Base-by-base conservation (phyloP, 2,329 filamentous ascomycete species). In the Colletotrichum melonis region DNA sequence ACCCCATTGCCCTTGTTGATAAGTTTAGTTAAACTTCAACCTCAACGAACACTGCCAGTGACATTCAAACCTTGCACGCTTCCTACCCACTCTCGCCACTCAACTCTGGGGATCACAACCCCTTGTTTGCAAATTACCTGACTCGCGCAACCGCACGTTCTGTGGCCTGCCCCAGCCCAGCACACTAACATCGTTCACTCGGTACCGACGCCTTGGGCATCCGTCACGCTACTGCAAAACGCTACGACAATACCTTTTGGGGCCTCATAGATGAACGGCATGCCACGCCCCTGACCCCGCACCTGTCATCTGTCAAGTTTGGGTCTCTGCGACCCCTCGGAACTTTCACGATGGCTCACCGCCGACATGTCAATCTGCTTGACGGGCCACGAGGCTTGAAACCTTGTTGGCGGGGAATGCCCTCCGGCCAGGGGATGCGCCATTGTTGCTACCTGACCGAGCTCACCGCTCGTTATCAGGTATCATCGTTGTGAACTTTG, bases 141-240 rank as follows among this genome's bases (percentile, higher is more conserved):
- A 73, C 70, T 73, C 66, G 66, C 60, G 67, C 19, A 32, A 73
- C 65, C 60, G 66, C 19, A 63, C 42, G 28, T 24, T 30, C 32
- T 57, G 55, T 54, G 55, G 26, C 63, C 63, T 32, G 22, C 54
- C 67, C 28, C 38, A 19, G 16, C 24, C 4, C 30, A 38, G 28
- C 55, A 60, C 62, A 56, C 68, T 60, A 60, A 59, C 1, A 66
- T 60, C 38, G 62, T 66, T 55, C 68, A 46, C 68, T 70, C 54
- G 55, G 42, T 55, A 30, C 67, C 38, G 62, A 58, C 22, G 55
- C 22, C 58, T 22, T 38, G 24, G 49, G 19, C 26, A 59, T 54
- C 42, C 54, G 22, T 64, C 32, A 59, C 59, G 65, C 59, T 68
- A 68, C 52, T 63, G 22, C 56, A n/a, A 22, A 46, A 35, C 26